phyloP scores from a whole-genome alignment of 1,284 basidiomycete genomes.

The Mycosarcoma mackinlayi region DNA sequence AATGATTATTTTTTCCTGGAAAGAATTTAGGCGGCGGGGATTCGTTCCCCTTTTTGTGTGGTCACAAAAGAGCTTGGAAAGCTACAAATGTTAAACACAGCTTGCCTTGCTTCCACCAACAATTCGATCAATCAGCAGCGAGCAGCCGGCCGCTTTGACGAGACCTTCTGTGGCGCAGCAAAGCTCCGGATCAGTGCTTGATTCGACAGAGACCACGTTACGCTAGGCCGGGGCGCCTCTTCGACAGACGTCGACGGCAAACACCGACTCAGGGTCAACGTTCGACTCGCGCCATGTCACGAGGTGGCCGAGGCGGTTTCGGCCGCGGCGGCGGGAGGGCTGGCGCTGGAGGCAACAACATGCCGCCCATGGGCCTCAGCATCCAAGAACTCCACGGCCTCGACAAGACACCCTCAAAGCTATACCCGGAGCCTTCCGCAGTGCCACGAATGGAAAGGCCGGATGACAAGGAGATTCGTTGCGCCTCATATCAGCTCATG shows the following conservation, averaged over 20 bases:
- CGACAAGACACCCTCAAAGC: slow-evolving; percentile 54
- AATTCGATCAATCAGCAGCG: too few species aligned
- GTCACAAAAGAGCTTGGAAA: too few species aligned
- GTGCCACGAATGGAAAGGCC: slow-evolving; percentile 42
- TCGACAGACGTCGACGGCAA: neutral
- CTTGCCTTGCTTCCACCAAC: too few species aligned
- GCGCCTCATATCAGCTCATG: slow-evolving; percentile 51
- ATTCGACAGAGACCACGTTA: too few species aligned
- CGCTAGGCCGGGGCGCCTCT: neutral
- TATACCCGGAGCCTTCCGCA: slow-evolving; percentile 42
- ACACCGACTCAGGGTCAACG: neutral
- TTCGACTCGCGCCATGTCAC: slow-evolving; percentile 17
- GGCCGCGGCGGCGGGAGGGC: slow-evolving; percentile 47
- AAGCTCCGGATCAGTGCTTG: too few species aligned
- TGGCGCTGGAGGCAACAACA: slow-evolving; percentile 32
- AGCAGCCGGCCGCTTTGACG: too few species aligned
- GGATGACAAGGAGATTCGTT: slow-evolving; percentile 46
- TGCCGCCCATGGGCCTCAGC: slow-evolving; percentile 47
- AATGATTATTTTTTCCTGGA: too few species aligned
- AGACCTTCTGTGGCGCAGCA: too few species aligned
- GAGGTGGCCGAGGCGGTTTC: slow-evolving; percentile 48
- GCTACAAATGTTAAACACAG: too few species aligned
- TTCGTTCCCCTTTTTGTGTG: too few species aligned
- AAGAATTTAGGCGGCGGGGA: too few species aligned
- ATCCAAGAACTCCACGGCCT: slow-evolving; percentile 48